phyloP scores from a whole-genome alignment of 306 rosid species.

The Cajanus cajan region DNA sequence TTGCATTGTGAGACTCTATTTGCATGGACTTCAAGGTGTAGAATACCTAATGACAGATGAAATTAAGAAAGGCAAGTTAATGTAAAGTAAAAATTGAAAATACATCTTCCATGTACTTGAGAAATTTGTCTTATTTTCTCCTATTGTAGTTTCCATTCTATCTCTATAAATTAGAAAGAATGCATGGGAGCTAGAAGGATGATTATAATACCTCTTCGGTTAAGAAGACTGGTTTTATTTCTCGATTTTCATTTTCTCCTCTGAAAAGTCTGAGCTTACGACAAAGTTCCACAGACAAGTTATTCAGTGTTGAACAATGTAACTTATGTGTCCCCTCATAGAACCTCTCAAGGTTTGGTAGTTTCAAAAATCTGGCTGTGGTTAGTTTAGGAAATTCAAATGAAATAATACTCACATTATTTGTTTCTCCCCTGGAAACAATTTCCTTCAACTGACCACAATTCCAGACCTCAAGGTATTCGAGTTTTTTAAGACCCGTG shows the following conservation, averaged over 20 bases:
- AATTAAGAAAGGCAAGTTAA: background rate
- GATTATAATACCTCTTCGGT: background rate
- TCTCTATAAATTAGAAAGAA: background rate
- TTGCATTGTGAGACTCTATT: background rate
- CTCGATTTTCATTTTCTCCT: background rate
- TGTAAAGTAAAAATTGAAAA: background rate
- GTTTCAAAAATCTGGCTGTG: background rate
- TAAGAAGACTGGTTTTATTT: background rate
- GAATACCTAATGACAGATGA: background rate
- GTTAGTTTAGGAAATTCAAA: background rate
- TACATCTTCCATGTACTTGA: background rate
- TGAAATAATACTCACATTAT: background rate
- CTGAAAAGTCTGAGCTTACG: background rate
- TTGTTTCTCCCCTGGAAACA: background rate
- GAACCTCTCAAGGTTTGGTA: conserved; percentile 1
- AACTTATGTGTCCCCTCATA: background rate
- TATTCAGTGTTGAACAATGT: background rate
- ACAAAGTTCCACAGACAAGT: background rate
- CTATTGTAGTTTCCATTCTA: too few species aligned
- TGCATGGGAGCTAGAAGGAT: background rate
- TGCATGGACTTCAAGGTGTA: conserved; percentile 10
- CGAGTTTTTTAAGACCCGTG: background rate
- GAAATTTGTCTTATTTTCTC: background rate
- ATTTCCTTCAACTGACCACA: background rate
- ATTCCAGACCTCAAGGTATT: background rate